phyloP scores from a whole-genome alignment of 2,329 filamentous ascomycete species.

The Trichoderma citrinoviride region DNA sequence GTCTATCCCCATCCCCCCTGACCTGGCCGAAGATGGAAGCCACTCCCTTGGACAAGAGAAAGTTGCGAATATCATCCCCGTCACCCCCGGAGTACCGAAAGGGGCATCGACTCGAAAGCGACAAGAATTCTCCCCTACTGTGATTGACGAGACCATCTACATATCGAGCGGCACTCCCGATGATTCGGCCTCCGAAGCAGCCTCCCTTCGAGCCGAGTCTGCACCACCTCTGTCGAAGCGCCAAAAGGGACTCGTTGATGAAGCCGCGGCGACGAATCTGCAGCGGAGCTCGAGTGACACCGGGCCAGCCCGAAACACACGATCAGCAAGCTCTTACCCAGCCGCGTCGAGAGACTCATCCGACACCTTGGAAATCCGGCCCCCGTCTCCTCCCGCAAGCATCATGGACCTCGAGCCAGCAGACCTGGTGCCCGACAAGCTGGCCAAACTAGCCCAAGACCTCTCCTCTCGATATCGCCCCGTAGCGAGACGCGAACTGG shows the following conservation, averaged over 20 bases:
- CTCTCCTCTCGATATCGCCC: conserved; percentile 55
- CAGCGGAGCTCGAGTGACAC: conserved; percentile 35
- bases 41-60: conserved; percentile 14
- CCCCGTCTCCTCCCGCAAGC: conserved; percentile 54
- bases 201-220: conserved; percentile 31
- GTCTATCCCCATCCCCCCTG: conserved; percentile 27
- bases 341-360: conserved; percentile 26
- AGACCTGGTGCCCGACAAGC: conserved; percentile 56
- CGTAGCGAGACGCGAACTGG: conserved; percentile 30
- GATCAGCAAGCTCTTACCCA: conserved; percentile 9
- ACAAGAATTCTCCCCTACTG: background rate
- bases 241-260: conserved; percentile 24
- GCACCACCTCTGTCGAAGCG: conserved; percentile 34
- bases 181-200: conserved; percentile 22
- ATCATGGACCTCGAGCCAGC: conserved; percentile 43
- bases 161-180: conserved; percentile 33
- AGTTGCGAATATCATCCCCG: conserved; percentile 27
- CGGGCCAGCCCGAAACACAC: conserved; percentile 22
- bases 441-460: conserved; percentile 51
- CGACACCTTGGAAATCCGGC: conserved; percentile 48
- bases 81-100: conserved; percentile 26
- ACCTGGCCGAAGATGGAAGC: conserved; percentile 11
- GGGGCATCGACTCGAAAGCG: conserved; percentile 6
- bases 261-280: conserved; percentile 22
- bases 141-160: conserved; percentile 33